phyloP scores from a whole-genome alignment of 2,329 filamentous ascomycete species.

The Monosporascus sp. region DNA sequence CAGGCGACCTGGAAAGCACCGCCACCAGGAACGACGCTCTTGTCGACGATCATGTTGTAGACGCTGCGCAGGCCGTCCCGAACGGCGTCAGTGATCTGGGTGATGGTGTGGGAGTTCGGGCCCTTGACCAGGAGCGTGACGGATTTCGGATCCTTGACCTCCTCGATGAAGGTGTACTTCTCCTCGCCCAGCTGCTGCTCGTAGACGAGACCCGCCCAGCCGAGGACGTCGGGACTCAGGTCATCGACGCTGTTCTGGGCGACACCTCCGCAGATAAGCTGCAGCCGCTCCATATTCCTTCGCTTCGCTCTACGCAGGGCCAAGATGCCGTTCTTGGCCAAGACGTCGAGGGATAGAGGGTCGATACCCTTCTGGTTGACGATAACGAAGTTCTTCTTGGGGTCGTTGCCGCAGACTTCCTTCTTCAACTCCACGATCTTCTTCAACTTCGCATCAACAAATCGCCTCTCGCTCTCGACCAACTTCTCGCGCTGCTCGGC shows the following conservation, averaged over 20 bases:
- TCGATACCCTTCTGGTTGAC: slow-evolving; percentile 99
- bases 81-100: slow-evolving; percentile 93
- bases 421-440: slow-evolving; percentile 99
- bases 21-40: slow-evolving; percentile 87
- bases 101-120: slow-evolving; percentile 92
- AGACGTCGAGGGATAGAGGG: slow-evolving; percentile 86
- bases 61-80: slow-evolving; percentile 91
- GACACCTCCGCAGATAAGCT: slow-evolving; percentile 85
- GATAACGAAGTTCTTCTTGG: slow-evolving; percentile 92
- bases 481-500: slow-evolving; percentile 97
- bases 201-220: slow-evolving; percentile 94
- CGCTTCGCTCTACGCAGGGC: slow-evolving; percentile 92
- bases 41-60: slow-evolving; percentile 99
- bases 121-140: slow-evolving; percentile 98
- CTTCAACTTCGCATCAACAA: slow-evolving; percentile 92
- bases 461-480: slow-evolving; percentile 92
- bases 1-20: slow-evolving; percentile 96
- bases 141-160: slow-evolving; percentile 97
- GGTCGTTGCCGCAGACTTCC: slow-evolving; percentile 88
- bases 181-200: slow-evolving; percentile 97
- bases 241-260: slow-evolving; percentile 97
- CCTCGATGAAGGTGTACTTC: slow-evolving; percentile 98
- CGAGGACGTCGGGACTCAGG: slow-evolving; percentile 77
- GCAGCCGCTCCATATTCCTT: slow-evolving; percentile 97
- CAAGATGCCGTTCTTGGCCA: slow-evolving; percentile 97